Evolutionary conservation across 345 rosid genomes (phyloP), one percentile per base, ranked within the genome.

Genomic region (Hypericum androsaemum): DNA sequence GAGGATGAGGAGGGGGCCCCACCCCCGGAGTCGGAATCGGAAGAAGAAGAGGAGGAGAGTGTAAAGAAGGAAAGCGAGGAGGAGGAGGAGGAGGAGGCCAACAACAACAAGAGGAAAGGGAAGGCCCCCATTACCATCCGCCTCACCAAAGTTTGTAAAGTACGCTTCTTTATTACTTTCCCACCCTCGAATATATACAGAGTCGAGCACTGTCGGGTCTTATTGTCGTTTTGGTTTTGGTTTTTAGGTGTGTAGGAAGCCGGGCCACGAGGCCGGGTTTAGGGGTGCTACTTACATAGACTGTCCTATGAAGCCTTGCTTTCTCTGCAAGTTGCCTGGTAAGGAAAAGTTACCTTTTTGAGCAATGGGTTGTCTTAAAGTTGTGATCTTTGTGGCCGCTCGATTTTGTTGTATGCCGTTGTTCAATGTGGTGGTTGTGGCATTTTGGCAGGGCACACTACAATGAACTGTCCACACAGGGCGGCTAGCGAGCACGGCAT

Each of bases 301-400:
- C 65, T 92, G 96, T 65, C 96, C 96, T 4, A 92, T 82, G 96
- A 92, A 88, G 50, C 96, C 96, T 22, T 92, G 96, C 62, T 92
- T 88, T 60, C 80, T 92, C 64, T 92, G 98, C 71, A 92, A 88
- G 81, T 73, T 81, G 89, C 98, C 96, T 8, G 96, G 98, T 90
- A 59, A 50, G 47, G 6, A 13, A 12, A 46, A 32, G 10, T 46
- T 46, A 5, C 10, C n/a, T 12, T 9, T 5, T 8, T 8, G 48
- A 35, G 47, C 41, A 4, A 52, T 11, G 2, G 49, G 10, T 35
- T 12, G n/a, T 22, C 39, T n/a, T 11, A 7, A 22, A 22, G 32
- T 22, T 4, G 32, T 4, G 32, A 39, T 15, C 45, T 12, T n/a
- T 22, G 9, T 42, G n/a, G 32, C 10, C 6, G 2, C 35, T 11